These are phyloP conservation scores for Mikania micrantha DNA, from an alignment of 129 eudicot genomes.

Conservation along the genomic window DNA sequence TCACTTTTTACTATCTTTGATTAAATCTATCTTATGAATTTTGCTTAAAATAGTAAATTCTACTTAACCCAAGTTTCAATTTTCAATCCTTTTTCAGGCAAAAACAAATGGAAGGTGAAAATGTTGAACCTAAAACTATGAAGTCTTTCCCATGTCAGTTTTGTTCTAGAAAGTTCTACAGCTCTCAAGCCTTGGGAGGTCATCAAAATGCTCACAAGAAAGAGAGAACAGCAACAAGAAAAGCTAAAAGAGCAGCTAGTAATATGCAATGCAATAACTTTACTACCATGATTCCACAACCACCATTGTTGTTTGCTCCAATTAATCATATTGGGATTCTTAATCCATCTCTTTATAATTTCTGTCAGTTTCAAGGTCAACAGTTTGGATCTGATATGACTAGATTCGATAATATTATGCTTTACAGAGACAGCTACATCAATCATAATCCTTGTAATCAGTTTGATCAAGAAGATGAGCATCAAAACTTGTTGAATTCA, in stretches of 20 bases:
- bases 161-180: conserved; percentile 78
- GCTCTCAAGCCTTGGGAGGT: conserved; percentile 87
- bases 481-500: conserved; percentile 29
- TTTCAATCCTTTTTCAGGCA: conserved; percentile 18
- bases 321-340: conserved; percentile 29
- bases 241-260: conserved; percentile 42
- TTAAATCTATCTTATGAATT: conserved; percentile 12
- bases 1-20: too few species aligned
- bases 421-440: conserved; percentile 36
- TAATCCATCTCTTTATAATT: conserved; percentile 52
- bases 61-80: background rate
- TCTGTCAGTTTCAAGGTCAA: conserved; percentile 41
- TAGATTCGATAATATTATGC: conserved; percentile 39
- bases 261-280: conserved; percentile 20
- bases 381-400: conserved; percentile 59
- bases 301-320: conserved; percentile 51
- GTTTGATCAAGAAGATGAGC: conserved; percentile 37
- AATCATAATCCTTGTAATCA: conserved; percentile 30
- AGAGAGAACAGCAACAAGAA: conserved; percentile 66
- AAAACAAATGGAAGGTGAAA: conserved; percentile 45
- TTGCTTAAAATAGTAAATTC: background rate
- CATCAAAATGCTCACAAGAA: conserved; percentile 95
- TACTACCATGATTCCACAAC: conserved; percentile 38
- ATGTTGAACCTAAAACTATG: conserved; percentile 19
- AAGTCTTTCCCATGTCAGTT: conserved; percentile 67